Percentiles rank a stretch among this genome's conserved stretches.
Evolutionary conservation across 179 eudicot species (phyloP).

Genomic region (Gypsophila paniculata): DNA sequence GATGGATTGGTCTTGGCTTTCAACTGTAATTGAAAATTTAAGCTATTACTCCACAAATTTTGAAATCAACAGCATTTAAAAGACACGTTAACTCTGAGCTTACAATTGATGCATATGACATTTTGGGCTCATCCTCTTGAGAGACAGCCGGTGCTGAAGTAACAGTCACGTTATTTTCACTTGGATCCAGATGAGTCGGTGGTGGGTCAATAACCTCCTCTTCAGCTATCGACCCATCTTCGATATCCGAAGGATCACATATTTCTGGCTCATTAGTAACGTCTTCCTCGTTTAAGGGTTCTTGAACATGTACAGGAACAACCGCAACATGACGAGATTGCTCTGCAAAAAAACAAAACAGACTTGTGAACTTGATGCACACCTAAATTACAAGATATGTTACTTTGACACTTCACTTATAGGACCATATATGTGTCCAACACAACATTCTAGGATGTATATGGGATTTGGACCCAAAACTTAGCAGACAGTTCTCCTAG

Average conservation of each 20-base stretch:
- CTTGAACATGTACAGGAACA: constrained; percentile 28
- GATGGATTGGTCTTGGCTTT: constrained; percentile 41
- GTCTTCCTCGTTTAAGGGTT: constrained; percentile 40
- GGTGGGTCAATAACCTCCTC: constrained; percentile 57
- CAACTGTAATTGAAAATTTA: constrained; percentile 34
- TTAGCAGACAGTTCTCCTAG: background rate
- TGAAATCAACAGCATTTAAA: background rate
- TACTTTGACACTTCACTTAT: background rate
- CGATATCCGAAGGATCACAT: constrained; percentile 57
- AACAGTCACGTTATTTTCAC: constrained; percentile 31
- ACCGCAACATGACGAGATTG: constrained; percentile 37
- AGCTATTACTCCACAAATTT: background rate
- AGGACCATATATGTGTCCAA: background rate
- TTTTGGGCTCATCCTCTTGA: constrained; percentile 52
- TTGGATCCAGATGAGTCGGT: constrained; percentile 32
- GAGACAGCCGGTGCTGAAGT: constrained; percentile 35
- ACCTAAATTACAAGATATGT: background rate
- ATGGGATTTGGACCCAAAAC: background rate
- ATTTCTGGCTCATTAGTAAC: constrained; percentile 50
- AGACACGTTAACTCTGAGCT: constrained; percentile 23
- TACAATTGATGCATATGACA: constrained; percentile 81
- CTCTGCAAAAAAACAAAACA: constrained; percentile 35
- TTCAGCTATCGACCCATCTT: constrained; percentile 42
- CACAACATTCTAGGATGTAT: background rate
- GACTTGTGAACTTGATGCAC: constrained; percentile 5